Base-by-base conservation (phyloP, 2,329 filamentous ascomycete species). In the Diaporthe aspalathi region DNA sequence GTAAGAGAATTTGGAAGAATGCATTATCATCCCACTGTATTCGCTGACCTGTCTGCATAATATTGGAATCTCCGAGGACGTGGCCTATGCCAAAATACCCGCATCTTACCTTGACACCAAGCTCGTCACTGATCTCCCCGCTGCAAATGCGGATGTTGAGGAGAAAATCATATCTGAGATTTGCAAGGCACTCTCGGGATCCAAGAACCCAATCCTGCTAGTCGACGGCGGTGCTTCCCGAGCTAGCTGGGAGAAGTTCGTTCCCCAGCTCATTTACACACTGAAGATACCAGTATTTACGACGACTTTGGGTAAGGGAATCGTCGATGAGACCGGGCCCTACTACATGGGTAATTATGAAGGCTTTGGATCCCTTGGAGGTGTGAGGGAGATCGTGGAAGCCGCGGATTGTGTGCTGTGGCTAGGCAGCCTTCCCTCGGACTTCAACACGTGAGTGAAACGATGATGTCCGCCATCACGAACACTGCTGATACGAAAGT, bases 281-380 rank as follows among this genome's bases (percentile, higher is more conserved):
- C 88, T 88, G 2, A 83, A 85, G 3, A 80, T 92, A 9, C 90
- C 91, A 6, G 87, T 87, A 0, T 91, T 91, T 74, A 88, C 90
- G 7, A 87, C 89, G 0, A 88, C 90, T 1, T 91, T 92, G 86
- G 90, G 90, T 35, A 92, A 92, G 79, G 88, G 90, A 9, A 87
- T 88, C 7, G 85, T 92, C 11, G 84, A 91, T 72, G 90, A 92
- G 78, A 86, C 84, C 1, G 82, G 89, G 45, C 82, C 84, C 43
- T 90, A 88, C 76, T 92, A 89, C 72, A 88, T 89, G 20, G 90
- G 90, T 73, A 88, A 91, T 3, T 92, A 92, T 76, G 87, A 87
- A 6, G 90, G 90, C 22, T 84, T 85, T 70, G 89, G 88, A 27
- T 89, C 87, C 65, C 86, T 47, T 0, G 27, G 32, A 20, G 54